phyloP scores from a whole-genome alignment of 2,329 filamentous ascomycete species.

The Epichloe hybrida region DNA sequence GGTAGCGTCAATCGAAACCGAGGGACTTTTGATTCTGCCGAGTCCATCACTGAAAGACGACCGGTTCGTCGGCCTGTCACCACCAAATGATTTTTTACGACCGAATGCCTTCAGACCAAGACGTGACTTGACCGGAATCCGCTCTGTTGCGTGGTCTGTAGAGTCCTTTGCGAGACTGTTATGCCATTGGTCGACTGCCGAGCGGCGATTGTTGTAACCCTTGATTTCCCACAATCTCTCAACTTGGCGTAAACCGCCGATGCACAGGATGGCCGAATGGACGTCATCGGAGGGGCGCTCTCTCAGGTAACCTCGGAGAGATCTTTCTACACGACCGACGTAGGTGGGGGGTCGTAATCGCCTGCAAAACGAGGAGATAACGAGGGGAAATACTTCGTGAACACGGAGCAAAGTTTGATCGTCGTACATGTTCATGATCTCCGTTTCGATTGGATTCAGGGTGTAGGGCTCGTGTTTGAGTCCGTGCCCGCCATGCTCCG shows the following conservation, averaged over 20 bases:
- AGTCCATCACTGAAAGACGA: constrained; percentile 13
- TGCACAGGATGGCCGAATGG: constrained; percentile 44
- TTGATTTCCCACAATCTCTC: constrained; percentile 54
- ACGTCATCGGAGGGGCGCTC: constrained; percentile 50
- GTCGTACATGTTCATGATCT: constrained; percentile 53
- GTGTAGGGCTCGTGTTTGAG: constrained; percentile 41
- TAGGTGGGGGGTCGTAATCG: constrained; percentile 51
- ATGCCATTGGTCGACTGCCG: constrained; percentile 48
- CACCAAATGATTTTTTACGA: constrained; percentile 40
- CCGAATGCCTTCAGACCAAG: constrained; percentile 39
- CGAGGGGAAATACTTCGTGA: constrained; percentile 50
- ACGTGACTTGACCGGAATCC: constrained; percentile 31
- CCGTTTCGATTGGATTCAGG: constrained; percentile 45
- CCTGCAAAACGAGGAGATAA: constrained; percentile 51
- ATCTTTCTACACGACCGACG: constrained; percentile 47
- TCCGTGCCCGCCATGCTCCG: constrained; percentile 36
- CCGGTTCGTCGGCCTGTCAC: constrained; percentile 11
- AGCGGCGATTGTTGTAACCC: constrained; percentile 46
- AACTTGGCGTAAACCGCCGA: constrained; percentile 49
- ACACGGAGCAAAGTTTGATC: constrained; percentile 48
- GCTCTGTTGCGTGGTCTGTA: constrained; percentile 26
- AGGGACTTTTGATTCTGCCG: constrained; percentile 13
- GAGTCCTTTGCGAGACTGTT: constrained; percentile 35
- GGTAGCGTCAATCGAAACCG: constrained; percentile 18
- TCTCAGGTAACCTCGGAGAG: constrained; percentile 48